Evolutionary conservation across 768 basidiomycete genomes (phyloP), one percentile per base, ranked within the genome.

Genomic region (Mycena sanguinolenta): DNA sequence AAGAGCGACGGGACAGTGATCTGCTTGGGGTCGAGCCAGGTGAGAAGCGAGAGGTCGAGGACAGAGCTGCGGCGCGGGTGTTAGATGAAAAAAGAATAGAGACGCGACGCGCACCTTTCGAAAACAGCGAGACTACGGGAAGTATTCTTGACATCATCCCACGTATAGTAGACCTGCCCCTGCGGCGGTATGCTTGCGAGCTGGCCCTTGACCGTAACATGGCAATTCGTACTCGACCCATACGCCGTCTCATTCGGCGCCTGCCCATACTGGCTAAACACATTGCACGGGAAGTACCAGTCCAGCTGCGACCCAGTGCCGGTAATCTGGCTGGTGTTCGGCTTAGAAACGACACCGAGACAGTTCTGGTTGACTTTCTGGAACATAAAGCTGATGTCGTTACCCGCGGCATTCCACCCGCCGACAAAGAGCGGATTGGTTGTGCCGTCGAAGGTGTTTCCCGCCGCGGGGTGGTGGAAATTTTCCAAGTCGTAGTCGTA

Each of bases 221-320:
- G 98, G 73, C 98, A 99, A 65, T 87, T 91, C 21, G 88, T 90
- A 36, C 81, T 79, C 9, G 79, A 73, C 36, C 88, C 89, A 75
- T 96, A 96, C 38, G 84, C 87, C 1, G 94, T 93, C 30, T 87
- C 71, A 78, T 98, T 97, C 71, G 85, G 84, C 1, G 85, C 82
- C 14, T 78, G 89, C 7, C 91, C 90, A 72, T 85, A 85, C 81
- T 97, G 96, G 74, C 90, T 87, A 83, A 86, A 92, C 53, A 97
- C 82, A 77, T 99, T 99, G 86, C 98, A 99, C 1, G 98, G 98
- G 82, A 99, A 98, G 79, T 98, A 98, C 97, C 97, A 99, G 71
- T 95, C 93, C 75, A 96, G 80, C 55, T 84, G 77, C 58, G 84
- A 81, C 36, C 90, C 89, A 9, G 78, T 86, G 38, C 89, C 88